Percentiles rank a stretch among this genome's conserved stretches.
phyloP scores from a whole-genome alignment of 495 filamentous ascomycete species.

The Corynascus novoguineensis region DNA sequence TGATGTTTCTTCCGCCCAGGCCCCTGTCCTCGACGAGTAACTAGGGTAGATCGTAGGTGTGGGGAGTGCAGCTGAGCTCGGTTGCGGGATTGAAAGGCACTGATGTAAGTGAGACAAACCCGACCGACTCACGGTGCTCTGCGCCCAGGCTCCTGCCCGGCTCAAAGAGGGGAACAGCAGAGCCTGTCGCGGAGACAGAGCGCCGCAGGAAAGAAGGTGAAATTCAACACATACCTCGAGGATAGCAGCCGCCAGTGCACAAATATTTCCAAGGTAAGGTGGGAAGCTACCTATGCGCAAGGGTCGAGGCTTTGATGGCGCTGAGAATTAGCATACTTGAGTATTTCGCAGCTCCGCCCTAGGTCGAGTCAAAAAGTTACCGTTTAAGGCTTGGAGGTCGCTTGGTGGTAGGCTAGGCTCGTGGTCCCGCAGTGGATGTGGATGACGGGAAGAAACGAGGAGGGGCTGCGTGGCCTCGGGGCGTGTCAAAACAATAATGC shows the following conservation, averaged over 20 bases:
- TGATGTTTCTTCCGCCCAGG: neutral
- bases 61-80: constrained; percentile 1
- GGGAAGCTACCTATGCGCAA: neutral
- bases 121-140: neutral
- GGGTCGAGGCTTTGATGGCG: neutral
- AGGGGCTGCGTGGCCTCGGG: neutral
- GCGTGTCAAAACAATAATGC: neutral
- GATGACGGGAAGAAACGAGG: neutral
- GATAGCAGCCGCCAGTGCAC: neutral
- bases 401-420: neutral
- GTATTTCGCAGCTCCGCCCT: neutral
- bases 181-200: neutral
- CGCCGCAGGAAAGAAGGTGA: neutral
- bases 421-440: constrained; percentile 1
- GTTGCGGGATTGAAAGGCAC: neutral
- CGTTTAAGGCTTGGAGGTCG: neutral
- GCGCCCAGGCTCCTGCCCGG: neutral
- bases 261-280: too few relatives aligned
- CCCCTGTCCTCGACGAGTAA: neutral
- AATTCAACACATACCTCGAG: neutral
- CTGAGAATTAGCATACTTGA: neutral
- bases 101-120: constrained; percentile 6
- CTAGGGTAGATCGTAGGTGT: neutral
- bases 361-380: neutral
- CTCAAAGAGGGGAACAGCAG: neutral